Evolutionary conservation across 23 red algal genomes (phyloP).

Genomic region (Gracilaria caudata): DNA sequence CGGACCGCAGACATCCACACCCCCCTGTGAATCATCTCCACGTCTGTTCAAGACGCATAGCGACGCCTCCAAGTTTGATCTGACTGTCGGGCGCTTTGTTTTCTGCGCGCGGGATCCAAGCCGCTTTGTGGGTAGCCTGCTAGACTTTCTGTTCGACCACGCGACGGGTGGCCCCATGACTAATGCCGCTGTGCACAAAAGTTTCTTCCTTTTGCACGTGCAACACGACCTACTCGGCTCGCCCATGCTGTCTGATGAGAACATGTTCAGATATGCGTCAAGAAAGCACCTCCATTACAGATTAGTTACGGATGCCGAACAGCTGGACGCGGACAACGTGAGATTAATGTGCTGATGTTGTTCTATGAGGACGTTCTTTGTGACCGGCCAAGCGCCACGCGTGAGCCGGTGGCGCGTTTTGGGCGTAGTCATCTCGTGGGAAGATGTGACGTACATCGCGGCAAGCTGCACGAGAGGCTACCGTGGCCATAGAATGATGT

Average conservation of each 20-base stretch:
- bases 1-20: neutral
- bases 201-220: neutral
- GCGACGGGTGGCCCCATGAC: neutral
- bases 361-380: conserved; percentile 39
- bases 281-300: too few species aligned
- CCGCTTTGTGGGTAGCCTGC: neutral
- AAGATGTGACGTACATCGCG: neutral
- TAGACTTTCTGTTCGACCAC: conserved; percentile 43
- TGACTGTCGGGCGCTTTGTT: neutral
- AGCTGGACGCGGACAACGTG: neutral
- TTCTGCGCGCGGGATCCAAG: conserved; percentile 6
- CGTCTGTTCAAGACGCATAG: conserved; percentile 46
- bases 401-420: neutral
- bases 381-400: conserved; percentile 17
- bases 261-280: neutral
- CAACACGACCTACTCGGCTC: conserved; percentile 1
- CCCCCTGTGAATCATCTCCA: neutral
- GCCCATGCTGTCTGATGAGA: neutral
- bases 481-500: too few species aligned
- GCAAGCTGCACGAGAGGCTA: neutral
- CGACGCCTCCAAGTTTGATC: neutral
- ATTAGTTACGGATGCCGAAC: neutral
- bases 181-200: neutral
- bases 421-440: neutral
- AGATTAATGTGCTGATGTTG: conserved; percentile 13